Evolutionary conservation across 2,329 filamentous ascomycete genomes (phyloP).

Genomic region (Alternaria consortialis): DNA sequence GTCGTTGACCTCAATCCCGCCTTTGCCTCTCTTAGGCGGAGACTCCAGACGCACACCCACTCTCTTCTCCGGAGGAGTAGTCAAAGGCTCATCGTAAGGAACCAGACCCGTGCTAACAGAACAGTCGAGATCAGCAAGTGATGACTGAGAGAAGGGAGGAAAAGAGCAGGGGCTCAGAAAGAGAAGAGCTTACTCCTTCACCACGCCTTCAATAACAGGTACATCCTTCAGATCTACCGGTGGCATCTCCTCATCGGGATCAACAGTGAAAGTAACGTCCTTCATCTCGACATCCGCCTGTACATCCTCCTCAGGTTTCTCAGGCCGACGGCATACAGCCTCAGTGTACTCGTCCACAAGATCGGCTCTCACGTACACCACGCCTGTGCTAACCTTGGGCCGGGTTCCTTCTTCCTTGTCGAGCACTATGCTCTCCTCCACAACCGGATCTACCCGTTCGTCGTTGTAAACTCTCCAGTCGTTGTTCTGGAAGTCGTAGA

Average conservation of each 20-base stretch:
- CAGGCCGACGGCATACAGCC: constrained; percentile 54
- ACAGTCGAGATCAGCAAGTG: constrained; percentile 1
- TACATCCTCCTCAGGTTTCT: not conserved
- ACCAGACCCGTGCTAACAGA: not conserved
- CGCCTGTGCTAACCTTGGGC: constrained; percentile 63
- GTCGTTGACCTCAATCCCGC: not conserved
- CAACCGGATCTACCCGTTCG: constrained; percentile 75
- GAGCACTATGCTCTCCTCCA: constrained; percentile 74
- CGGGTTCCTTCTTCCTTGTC: constrained; percentile 67
- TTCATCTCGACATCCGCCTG: constrained; percentile 6
- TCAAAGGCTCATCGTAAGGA: not conserved
- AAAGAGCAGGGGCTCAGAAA: constrained; percentile 2
- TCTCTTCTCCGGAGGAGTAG: not conserved
- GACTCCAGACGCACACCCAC: not conserved
- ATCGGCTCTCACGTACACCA: constrained; percentile 81
- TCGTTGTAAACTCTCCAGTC: constrained; percentile 97
- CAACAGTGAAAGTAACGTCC: constrained; percentile 23
- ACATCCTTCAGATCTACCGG: constrained; percentile 18
- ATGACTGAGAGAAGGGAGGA: not conserved
- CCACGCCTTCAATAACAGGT: constrained; percentile 40
- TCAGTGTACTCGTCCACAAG: constrained; percentile 68
- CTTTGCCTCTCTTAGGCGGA: constrained; percentile 5
- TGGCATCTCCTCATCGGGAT: constrained; percentile 17
- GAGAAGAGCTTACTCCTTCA: constrained; percentile 34
- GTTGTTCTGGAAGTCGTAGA: constrained; percentile 82